phyloP scores from a whole-genome alignment of 345 rosid genomes.

The Arabis alpina region DNA sequence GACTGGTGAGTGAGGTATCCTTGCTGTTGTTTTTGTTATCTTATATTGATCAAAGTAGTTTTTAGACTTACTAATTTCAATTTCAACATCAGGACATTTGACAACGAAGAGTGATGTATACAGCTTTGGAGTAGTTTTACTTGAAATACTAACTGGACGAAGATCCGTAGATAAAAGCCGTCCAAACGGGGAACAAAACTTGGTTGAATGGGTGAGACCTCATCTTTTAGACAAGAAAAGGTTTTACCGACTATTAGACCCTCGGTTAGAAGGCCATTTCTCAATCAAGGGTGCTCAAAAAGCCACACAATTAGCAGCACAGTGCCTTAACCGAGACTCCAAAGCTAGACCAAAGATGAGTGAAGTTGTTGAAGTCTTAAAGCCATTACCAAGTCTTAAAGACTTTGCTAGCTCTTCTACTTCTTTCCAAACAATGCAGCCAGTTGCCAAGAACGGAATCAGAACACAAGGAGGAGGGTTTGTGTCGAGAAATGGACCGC shows the following conservation, averaged over 20 bases:
- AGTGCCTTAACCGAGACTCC: slow-evolving; percentile 91
- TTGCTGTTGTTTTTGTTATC: background rate
- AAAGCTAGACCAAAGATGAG: slow-evolving; percentile 92
- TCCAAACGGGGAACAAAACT: slow-evolving; percentile 91
- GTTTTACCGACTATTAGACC: slow-evolving; percentile 74
- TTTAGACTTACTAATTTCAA: background rate
- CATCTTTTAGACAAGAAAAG: slow-evolving; percentile 81
- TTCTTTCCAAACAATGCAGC: slow-evolving; percentile 65
- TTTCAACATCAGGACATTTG: slow-evolving; percentile 57
- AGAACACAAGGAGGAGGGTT: slow-evolving; percentile 69
- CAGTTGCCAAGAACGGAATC: slow-evolving; percentile 54
- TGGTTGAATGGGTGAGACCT: slow-evolving; percentile 94
- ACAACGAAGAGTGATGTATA: slow-evolving; percentile 86
- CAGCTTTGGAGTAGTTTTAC: slow-evolving; percentile 87
- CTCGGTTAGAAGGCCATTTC: slow-evolving; percentile 94
- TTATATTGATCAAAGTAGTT: background rate
- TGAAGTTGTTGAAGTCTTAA: slow-evolving; percentile 76
- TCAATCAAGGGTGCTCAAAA: slow-evolving; percentile 90
- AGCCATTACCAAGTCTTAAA: slow-evolving; percentile 78
- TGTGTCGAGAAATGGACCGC: slow-evolving; percentile 72
- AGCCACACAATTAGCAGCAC: slow-evolving; percentile 79
- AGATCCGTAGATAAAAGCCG: slow-evolving; percentile 91
- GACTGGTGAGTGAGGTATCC: slow-evolving; percentile 59
- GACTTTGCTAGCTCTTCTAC: slow-evolving; percentile 91
- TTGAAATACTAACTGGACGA: slow-evolving; percentile 84